A percentile compares a stretch with the other conserved stretches of the same genome.
phyloP scores from a whole-genome alignment of 2,329 filamentous ascomycete species.

The Beauveria varroae region DNA sequence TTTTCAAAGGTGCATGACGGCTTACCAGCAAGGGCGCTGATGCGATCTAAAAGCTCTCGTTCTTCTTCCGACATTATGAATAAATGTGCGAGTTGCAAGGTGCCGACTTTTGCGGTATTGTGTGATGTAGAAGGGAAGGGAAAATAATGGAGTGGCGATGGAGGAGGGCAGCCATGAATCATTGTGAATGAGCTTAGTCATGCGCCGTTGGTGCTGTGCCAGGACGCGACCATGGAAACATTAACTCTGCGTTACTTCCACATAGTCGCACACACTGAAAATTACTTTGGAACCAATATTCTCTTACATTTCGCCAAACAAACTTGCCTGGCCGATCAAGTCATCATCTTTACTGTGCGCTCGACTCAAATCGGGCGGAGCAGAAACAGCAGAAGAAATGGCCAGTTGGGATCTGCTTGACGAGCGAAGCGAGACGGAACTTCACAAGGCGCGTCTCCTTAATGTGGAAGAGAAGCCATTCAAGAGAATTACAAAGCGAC shows the following conservation, averaged over 20 bases:
- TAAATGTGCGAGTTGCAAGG: neutral
- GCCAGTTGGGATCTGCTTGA: constrained; percentile 60
- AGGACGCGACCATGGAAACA: neutral
- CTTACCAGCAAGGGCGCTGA: constrained; percentile 44
- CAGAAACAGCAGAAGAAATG: constrained; percentile 22
- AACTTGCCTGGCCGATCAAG: neutral
- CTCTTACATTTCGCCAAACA: no score
- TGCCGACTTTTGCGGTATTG: neutral
- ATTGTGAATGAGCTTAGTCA: neutral
- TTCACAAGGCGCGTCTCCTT: constrained; percentile 81
- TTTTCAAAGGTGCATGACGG: neutral
- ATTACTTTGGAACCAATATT: no score
- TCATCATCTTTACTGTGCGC: neutral
- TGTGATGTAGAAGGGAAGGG: neutral
- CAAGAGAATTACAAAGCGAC: constrained; percentile 76
- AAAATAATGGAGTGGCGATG: neutral
- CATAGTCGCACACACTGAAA: no score
- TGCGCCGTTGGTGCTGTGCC: neutral
- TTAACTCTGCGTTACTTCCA: neutral
- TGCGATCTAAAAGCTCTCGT: constrained; percentile 45
- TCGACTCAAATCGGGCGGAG: neutral
- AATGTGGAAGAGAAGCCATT: constrained; percentile 91
- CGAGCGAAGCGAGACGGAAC: constrained; percentile 69
- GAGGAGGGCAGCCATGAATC: neutral
- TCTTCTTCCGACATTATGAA: constrained; percentile 40